Conservation (phyloP, 139 green algal species). For the Chlamydomonas sp. region DNA sequence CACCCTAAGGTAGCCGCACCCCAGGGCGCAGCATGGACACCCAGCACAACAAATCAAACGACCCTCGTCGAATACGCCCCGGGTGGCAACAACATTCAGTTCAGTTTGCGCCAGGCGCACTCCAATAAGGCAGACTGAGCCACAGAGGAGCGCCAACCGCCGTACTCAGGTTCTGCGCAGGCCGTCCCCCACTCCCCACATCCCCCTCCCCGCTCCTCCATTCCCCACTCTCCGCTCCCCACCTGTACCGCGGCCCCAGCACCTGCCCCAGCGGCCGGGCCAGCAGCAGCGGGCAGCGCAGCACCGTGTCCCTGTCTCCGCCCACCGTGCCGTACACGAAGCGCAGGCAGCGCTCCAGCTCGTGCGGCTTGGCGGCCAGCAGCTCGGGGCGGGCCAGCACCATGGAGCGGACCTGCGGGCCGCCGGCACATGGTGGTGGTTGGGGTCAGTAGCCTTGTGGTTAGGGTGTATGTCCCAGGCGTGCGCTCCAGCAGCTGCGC, state of each 20-base stretch:
- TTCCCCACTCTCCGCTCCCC: background rate
- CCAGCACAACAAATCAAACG: too few species aligned
- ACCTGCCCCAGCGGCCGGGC: constrained; percentile 30
- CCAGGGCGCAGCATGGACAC: too few species aligned
- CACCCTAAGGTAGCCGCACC: too few species aligned
- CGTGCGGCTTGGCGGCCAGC: constrained; percentile 47
- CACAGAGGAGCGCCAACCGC: too few species aligned
- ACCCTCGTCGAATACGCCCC: background rate
- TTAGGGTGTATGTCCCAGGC: too few species aligned
- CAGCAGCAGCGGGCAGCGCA: constrained; percentile 35
- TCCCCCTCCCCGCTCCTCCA: background rate
- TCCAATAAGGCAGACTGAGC: background rate
- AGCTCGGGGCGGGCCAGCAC: constrained; percentile 39
- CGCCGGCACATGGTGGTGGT: too few species aligned
- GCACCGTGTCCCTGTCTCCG: constrained; percentile 20
- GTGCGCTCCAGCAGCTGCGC: too few species aligned
- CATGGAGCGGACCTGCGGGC: constrained; percentile 34
- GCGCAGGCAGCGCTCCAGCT: constrained; percentile 48
- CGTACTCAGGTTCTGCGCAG: too few species aligned
- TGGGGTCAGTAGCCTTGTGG: too few species aligned
- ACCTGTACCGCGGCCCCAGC: constrained; percentile 48
- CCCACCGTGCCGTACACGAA: constrained; percentile 29
- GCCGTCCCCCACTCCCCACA: too few species aligned
- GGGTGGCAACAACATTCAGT: background rate
- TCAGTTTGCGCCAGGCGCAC: background rate